Conservation (phyloP, 2,329 filamentous ascomycete species). For the Colletotrichum chrysophilum region DNA sequence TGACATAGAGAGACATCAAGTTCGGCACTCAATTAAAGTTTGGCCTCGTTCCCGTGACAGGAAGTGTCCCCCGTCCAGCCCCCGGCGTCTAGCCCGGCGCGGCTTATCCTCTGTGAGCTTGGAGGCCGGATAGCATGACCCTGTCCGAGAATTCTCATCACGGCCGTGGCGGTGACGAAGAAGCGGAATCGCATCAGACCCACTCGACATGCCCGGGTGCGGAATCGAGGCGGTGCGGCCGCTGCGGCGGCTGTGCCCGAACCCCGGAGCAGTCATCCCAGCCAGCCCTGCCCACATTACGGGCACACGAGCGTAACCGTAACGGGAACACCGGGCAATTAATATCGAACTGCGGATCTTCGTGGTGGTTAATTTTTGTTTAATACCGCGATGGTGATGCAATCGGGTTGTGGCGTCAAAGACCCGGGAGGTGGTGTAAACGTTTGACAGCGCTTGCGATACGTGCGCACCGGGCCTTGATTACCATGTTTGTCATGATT, state of each 20-base stretch:
- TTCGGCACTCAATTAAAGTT: neutral
- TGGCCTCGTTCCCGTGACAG: neutral
- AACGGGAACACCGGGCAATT: neutral
- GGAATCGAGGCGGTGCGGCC: neutral
- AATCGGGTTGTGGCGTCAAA: neutral
- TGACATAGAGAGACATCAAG: neutral
- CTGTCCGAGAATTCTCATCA: neutral
- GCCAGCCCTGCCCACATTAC: constrained; percentile 1
- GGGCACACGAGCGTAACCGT: neutral
- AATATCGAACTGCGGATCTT: neutral
- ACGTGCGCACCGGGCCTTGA: neutral
- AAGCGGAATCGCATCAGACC: neutral
- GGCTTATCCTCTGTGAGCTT: neutral
- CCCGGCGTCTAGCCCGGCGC: neutral
- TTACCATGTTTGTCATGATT: neutral
- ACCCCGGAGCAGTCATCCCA: neutral
- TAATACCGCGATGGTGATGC: neutral
- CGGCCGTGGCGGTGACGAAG: neutral
- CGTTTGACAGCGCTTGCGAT: neutral
- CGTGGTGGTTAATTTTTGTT: neutral
- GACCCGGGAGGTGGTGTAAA: neutral
- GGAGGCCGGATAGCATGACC: neutral
- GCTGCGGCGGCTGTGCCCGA: neutral
- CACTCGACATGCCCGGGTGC: neutral
- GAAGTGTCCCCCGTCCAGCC: neutral